phyloP scores from a whole-genome alignment of 148 eudicot genomes.

The Chenopodium berlandieri region DNA sequence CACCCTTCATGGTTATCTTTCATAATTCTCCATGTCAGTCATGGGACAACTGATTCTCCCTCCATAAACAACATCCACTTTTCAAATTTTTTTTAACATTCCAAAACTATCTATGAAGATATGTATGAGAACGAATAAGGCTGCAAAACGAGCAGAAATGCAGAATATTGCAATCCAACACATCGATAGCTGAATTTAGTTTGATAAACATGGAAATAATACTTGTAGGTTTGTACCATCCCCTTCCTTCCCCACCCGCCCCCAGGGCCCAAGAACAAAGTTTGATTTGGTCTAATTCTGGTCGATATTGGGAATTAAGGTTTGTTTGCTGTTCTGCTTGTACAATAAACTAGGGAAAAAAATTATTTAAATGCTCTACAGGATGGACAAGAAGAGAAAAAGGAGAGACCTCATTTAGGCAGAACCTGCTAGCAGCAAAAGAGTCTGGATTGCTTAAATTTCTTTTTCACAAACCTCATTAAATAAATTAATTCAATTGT shows the following conservation, averaged over 20 bases:
- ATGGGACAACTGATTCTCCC: neutral
- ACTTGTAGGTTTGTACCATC: too few species aligned
- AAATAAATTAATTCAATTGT: too few species aligned
- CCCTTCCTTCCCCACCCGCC: too few species aligned
- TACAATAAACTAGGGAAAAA: too few species aligned
- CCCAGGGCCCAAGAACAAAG: neutral
- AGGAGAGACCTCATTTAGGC: neutral
- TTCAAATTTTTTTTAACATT: neutral
- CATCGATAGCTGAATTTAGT: neutral
- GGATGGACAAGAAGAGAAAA: neutral
- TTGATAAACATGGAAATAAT: too few species aligned
- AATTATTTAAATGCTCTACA: too few species aligned
- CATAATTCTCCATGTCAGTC: neutral
- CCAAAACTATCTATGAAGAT: too few species aligned
- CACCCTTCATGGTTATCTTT: neutral
- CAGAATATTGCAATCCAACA: neutral
- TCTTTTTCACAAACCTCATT: neutral
- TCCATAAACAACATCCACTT: neutral
- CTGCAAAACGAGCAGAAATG: neutral
- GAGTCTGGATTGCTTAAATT: neutral
- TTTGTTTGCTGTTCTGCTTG: too few species aligned
- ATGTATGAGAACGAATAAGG: neutral
- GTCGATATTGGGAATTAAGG: neutral
- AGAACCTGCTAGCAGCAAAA: neutral
- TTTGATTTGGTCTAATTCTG: neutral